Evolutionary conservation across 805 yeast species (phyloP).

Genomic region (Schwanniomyces occidentalis): DNA sequence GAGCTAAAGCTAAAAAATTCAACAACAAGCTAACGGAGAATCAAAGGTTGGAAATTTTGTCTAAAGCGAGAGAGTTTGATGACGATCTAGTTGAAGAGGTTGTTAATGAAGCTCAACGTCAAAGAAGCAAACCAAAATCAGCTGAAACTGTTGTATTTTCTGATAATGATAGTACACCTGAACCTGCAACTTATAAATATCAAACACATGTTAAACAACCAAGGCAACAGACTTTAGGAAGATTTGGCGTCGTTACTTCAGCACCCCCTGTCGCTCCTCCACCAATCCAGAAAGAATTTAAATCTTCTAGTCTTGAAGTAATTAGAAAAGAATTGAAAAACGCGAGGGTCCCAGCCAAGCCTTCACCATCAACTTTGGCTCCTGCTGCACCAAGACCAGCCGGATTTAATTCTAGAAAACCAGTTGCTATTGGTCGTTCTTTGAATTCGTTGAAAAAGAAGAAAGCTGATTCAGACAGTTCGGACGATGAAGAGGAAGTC

Average conservation of each 20-base stretch:
- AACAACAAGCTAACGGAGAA: slow-evolving; percentile 68
- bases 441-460: slow-evolving; percentile 33
- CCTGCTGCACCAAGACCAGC: slow-evolving; percentile 57
- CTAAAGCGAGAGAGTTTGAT: slow-evolving; percentile 60
- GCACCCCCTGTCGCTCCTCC: slow-evolving; percentile 38
- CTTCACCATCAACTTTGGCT: slow-evolving; percentile 14
- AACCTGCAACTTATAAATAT: slow-evolving; percentile 20
- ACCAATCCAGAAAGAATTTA: slow-evolving; percentile 28
- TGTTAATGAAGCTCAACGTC: slow-evolving; percentile 16
- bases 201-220: slow-evolving; percentile 22
- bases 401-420: slow-evolving; percentile 46
- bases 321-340: slow-evolving; percentile 31
- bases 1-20: slow-evolving; percentile 62
- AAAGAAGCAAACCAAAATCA: slow-evolving; percentile 7
- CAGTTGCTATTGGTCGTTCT: slow-evolving; percentile 35
- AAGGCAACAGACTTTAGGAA: slow-evolving; percentile 35
- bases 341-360: slow-evolving; percentile 24
- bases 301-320: slow-evolving; percentile 32
- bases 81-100: slow-evolving; percentile 53
- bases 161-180: slow-evolving; percentile 8
- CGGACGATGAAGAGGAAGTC: slow-evolving; percentile 37
- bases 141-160: slow-evolving; percentile 2
- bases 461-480: slow-evolving; percentile 31
- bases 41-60: slow-evolving; percentile 64
- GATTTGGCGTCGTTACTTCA: slow-evolving; percentile 33